These are phyloP conservation scores for Collybiopsis luxurians DNA, from an alignment of 768 basidiomycete species.

Conservation along the genomic window DNA sequence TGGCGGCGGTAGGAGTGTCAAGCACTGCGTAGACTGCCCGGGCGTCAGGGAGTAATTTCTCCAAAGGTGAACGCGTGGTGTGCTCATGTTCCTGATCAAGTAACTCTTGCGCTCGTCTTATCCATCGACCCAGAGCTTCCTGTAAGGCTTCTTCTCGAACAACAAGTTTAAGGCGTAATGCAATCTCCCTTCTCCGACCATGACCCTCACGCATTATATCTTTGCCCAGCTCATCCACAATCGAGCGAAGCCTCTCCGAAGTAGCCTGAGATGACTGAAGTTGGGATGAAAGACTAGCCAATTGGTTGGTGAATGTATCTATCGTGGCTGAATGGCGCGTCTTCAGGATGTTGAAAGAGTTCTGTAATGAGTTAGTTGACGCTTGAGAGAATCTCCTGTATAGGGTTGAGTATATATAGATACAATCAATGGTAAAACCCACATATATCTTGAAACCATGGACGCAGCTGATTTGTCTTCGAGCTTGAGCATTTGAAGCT, in stretches of 20 bases:
- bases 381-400: conserved; percentile 81
- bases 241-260: conserved; percentile 48
- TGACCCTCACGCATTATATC: conserved; percentile 70
- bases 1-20: conserved; percentile 20
- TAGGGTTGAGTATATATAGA: neutral
- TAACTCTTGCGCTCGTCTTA: conserved; percentile 46
- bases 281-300: conserved; percentile 40
- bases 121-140: conserved; percentile 56
- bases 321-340: conserved; percentile 61
- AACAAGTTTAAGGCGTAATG: conserved; percentile 58
- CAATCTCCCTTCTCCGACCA: conserved; percentile 70
- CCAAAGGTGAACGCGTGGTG: conserved; percentile 22
- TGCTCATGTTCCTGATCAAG: conserved; percentile 19
- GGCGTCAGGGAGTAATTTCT: conserved; percentile 30
- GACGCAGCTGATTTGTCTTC: conserved; percentile 78
- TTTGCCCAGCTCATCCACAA: conserved; percentile 68
- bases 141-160: conserved; percentile 61
- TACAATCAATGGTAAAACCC: conserved; percentile 20
- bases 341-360: conserved; percentile 55
- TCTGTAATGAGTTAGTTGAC: conserved; percentile 64
- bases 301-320: conserved; percentile 50
- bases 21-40: conserved; percentile 30
- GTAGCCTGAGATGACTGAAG: conserved; percentile 43
- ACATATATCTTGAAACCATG: conserved; percentile 88
- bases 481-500: conserved; percentile 52